Evolutionary conservation across 2,329 filamentous ascomycete species (phyloP), one percentile per base, ranked within the genome.

Genomic region (Fusarium ramigenum): DNA sequence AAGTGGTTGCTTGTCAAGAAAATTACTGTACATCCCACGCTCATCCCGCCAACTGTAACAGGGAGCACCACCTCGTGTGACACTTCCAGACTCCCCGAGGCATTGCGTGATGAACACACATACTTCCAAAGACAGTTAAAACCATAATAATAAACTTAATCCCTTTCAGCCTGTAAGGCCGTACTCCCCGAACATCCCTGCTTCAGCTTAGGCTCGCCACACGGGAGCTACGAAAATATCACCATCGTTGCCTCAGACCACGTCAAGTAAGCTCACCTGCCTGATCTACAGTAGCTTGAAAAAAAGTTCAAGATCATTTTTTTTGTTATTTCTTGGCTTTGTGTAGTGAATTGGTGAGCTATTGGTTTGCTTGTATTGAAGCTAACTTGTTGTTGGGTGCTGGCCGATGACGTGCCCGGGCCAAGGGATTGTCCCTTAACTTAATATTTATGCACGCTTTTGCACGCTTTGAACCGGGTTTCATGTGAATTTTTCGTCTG

Each of bases 111-210:
- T 60, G 32, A 15, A 34, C 21, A 40, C 42, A 28, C 25, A 53
- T 34, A 36, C 40, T 52, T 46, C 64, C 58, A 42, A 56, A 34
- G 37, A 23, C 6, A 67, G 40, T 37, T 65, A n/a, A 37, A 25
- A 25, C 25, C 25, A 25, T 6, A 28, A 40, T 18, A 36, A n/a
- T 25, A 62, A 42, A 16, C 64, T 53, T 47, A 40, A 9, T 39
- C 39, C 60, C 40, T 30, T 53, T 47, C 53, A 42, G 58, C 37
- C 37, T 58, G 25, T 63, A 69, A 54, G 63, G 71, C 71, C 72
- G 71, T 53, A 74, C 71, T 74, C 71, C 67, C 71, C 71, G 71
- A 74, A 50, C 11, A 54, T 54, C 67, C 67, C 43, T 65, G 63
- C 23, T 56, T 19, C 23, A 44, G 42, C 42, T 19, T 25, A 25